These are phyloP conservation scores for Ustilago lituana DNA, from an alignment of 1,284 basidiomycete species.

Conservation along the genomic window DNA sequence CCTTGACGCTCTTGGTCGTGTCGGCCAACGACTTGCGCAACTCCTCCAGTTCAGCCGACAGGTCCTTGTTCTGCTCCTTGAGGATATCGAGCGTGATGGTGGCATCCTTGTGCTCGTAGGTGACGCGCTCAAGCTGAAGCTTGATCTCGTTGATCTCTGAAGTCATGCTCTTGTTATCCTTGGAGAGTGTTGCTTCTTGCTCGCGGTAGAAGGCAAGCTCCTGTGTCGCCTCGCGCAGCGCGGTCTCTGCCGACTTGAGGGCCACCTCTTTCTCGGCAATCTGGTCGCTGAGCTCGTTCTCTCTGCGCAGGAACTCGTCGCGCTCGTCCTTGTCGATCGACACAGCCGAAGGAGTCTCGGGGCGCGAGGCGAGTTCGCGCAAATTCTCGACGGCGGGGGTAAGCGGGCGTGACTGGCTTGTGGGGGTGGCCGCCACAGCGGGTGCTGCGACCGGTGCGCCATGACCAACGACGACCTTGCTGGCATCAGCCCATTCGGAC, in stretches of 20 bases:
- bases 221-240: constrained; percentile 72
- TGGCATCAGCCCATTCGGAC: constrained; percentile 80
- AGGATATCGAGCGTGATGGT: constrained; percentile 93
- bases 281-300: constrained; percentile 95
- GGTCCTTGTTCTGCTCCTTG: constrained; percentile 92
- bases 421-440: constrained; percentile 51
- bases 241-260: constrained; percentile 52
- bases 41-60: constrained; percentile 88
- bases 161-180: constrained; percentile 64
- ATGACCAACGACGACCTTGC: constrained; percentile 71
- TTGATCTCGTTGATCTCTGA: constrained; percentile 85
- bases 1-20: constrained; percentile 39
- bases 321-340: constrained; percentile 93
- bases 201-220: constrained; percentile 90
- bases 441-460: constrained; percentile 52
- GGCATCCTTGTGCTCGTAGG: constrained; percentile 95
- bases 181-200: constrained; percentile 70
- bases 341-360: constrained; percentile 76
- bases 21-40: constrained; percentile 69
- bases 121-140: constrained; percentile 87
- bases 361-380: constrained; percentile 71
- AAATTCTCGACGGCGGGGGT: constrained; percentile 83
- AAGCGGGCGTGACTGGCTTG: constrained; percentile 70
- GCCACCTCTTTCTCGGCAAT: constrained; percentile 79
- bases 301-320: constrained; percentile 93